A percentile compares a stretch with the other conserved stretches of the same genome.
Evolutionary conservation across 176 grass and related monocot genomes (phyloP).

Genomic region (Otatea glauca): DNA sequence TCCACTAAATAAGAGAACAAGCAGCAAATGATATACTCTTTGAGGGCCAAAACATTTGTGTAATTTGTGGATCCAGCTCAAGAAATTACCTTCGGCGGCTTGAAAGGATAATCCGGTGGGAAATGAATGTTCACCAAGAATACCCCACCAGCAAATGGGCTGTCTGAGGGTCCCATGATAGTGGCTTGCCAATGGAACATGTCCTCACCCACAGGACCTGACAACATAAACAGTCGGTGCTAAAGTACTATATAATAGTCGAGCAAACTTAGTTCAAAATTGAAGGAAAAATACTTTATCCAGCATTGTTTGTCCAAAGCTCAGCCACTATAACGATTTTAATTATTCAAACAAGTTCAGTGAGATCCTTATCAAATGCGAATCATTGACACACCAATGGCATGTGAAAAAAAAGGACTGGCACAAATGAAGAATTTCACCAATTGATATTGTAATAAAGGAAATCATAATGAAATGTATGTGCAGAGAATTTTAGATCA

Average conservation of each 20-base stretch:
- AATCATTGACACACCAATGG: neutral
- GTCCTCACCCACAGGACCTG: slow-evolving; percentile 88
- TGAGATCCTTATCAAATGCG: neutral
- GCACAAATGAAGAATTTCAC: neutral
- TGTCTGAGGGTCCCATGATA: slow-evolving; percentile 87
- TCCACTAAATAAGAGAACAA: neutral
- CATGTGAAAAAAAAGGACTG: neutral
- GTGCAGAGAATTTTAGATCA: neutral
- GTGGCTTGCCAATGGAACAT: slow-evolving; percentile 96
- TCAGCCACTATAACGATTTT: neutral
- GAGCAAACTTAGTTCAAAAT: neutral
- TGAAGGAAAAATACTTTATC: neutral
- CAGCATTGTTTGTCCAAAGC: neutral
- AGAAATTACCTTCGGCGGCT: slow-evolving; percentile 73
- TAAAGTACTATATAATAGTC: neutral
- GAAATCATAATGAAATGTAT: neutral
- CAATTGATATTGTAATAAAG: neutral
- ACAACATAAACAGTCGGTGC: neutral
- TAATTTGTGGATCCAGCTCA: neutral
- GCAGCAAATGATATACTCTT: neutral
- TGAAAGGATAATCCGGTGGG: slow-evolving; percentile 94
- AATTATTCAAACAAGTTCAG: neutral
- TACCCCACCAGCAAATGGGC: slow-evolving; percentile 83
- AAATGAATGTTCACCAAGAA: slow-evolving; percentile 95
- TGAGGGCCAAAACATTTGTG: neutral